These are phyloP conservation scores for Mortierella sp. DNA, from an alignment of 371 early-diverging fungal species.

Conservation along the genomic window DNA sequence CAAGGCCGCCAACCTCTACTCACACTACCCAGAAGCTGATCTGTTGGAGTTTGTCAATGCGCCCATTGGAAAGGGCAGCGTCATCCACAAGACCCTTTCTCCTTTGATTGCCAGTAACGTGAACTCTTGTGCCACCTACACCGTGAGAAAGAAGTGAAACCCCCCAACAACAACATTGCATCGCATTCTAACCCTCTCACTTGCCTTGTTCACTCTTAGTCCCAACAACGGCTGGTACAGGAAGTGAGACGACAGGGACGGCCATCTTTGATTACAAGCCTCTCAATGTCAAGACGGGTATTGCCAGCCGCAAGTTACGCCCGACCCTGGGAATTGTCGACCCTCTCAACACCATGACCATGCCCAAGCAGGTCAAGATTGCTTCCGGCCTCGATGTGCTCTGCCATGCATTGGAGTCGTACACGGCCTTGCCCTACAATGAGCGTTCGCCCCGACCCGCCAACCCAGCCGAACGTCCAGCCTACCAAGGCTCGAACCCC, in stretches of 20 bases:
- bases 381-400: constrained; percentile 91
- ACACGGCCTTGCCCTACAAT: constrained; percentile 90
- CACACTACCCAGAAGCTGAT: constrained; percentile 83
- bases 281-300: constrained; percentile 89
- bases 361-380: constrained; percentile 88
- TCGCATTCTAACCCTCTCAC: too few relatives aligned
- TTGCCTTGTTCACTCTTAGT: constrained; percentile 52
- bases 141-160: too few relatives aligned
- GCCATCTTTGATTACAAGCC: constrained; percentile 92
- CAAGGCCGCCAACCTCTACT: constrained; percentile 91
- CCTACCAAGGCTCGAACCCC: constrained; percentile 93
- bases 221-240: constrained; percentile 90
- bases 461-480: constrained; percentile 88
- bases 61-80: constrained; percentile 89
- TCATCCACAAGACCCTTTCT: constrained; percentile 76
- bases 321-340: constrained; percentile 91
- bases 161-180: too few relatives aligned
- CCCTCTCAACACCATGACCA: constrained; percentile 86
- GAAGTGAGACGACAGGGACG: constrained; percentile 91
- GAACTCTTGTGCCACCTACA: constrained; percentile 3
- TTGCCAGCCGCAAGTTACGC: constrained; percentile 87
- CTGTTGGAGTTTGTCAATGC: constrained; percentile 94
- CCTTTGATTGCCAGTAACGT: constrained; percentile 87
- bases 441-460: constrained; percentile 82
- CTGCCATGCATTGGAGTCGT: constrained; percentile 91